Conservation (phyloP, 352 stramenopile genomes). For the Pythium aquatile region DNA sequence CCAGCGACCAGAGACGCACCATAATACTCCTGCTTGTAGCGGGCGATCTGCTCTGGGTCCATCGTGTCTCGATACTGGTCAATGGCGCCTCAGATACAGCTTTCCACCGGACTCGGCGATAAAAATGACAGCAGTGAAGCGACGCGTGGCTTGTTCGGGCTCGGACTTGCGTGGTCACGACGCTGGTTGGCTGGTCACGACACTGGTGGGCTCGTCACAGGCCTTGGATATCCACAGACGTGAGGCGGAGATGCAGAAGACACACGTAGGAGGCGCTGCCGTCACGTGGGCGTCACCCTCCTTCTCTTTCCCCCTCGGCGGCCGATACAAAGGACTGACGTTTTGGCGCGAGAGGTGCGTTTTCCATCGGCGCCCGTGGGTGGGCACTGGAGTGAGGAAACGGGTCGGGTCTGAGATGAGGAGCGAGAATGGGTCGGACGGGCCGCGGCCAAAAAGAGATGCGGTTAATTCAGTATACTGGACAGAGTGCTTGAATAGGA, state of each 20-base stretch:
- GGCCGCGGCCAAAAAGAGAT: too few relatives aligned
- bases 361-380: slow-evolving; percentile 12
- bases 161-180: not conserved
- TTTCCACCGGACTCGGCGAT: not conserved
- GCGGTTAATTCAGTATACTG: too few relatives aligned
- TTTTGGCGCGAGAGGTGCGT: slow-evolving; percentile 31
- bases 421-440: not conserved
- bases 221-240: not conserved
- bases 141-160: not conserved
- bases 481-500: too few relatives aligned
- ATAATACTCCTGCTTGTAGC: slow-evolving; percentile 35
- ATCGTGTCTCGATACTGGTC: slow-evolving; percentile 1
- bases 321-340: slow-evolving; percentile 22
- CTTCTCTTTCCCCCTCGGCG: not conserved
- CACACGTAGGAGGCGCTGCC: not conserved
- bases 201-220: not conserved
- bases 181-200: not conserved
- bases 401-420: slow-evolving; percentile 3
- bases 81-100: not conserved
- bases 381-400: not conserved
- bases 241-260: slow-evolving; percentile 1
- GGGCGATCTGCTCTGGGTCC: slow-evolving; percentile 26
- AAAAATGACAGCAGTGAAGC: not conserved
- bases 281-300: not conserved
- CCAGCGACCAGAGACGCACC: slow-evolving; percentile 17